phyloP scores from a whole-genome alignment of 2,329 filamentous ascomycete species.

The Magnaporthiopsis incrustans region DNA sequence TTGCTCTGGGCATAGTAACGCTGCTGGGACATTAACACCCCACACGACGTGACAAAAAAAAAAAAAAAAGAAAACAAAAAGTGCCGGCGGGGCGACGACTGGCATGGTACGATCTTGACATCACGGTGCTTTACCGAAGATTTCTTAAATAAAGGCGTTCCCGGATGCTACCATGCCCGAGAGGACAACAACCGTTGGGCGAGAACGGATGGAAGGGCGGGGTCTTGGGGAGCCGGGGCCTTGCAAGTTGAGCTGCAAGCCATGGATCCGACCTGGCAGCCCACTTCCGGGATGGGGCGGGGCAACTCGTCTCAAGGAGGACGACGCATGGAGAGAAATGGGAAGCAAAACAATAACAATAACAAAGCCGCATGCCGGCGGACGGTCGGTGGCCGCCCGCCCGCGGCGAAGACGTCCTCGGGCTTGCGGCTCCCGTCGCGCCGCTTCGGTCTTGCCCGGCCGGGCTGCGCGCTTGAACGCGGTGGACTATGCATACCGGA shows the following conservation, averaged over 20 bases:
- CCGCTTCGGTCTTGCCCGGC: background rate
- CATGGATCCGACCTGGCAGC: background rate
- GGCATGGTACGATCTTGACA: background rate
- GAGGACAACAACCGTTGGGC: background rate
- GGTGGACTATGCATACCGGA: background rate
- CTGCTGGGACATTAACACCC: too few species aligned
- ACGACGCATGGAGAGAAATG: background rate
- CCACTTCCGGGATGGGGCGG: background rate
- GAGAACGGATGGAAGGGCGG: background rate
- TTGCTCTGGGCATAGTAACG: background rate
- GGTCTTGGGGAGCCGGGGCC: background rate
- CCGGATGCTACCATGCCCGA: background rate
- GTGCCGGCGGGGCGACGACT: too few species aligned
- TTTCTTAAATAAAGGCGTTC: background rate
- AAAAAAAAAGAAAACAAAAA: too few species aligned
- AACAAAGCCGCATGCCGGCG: background rate
- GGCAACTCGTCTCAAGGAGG: background rate
- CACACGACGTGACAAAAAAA: too few species aligned
- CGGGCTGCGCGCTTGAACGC: background rate
- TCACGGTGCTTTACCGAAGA: background rate
- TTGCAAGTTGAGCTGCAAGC: background rate
- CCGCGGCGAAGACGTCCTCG: background rate
- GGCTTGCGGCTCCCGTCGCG: background rate
- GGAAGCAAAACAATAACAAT: background rate
- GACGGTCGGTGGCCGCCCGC: background rate